phyloP scores from a whole-genome alignment of 139 green algal genomes.

The Bryopsis sp. region DNA sequence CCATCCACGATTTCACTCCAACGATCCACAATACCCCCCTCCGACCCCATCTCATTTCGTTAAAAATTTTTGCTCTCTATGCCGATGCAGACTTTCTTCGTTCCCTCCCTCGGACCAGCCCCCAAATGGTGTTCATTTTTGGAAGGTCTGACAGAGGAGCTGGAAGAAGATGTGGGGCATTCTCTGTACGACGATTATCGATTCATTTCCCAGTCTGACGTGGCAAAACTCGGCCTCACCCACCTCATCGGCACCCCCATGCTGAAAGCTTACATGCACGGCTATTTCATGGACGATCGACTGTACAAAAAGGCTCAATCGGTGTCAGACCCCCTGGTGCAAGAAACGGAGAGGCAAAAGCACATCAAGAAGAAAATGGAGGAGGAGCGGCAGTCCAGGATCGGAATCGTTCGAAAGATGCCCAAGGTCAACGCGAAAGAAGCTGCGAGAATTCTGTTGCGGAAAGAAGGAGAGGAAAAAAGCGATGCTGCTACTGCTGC shows the following conservation, averaged over 20 bases:
- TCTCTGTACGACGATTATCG: conserved; percentile 93
- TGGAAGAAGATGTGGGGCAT: conserved; percentile 68
- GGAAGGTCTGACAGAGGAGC: conserved; percentile 91
- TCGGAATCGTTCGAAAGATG: conserved; percentile 69
- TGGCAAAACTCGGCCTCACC: conserved; percentile 69
- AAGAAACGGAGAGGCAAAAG: conserved; percentile 80
- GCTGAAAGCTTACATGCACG: conserved; percentile 97
- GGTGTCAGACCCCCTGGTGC: no score
- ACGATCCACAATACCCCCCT: no score
- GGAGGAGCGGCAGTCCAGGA: conserved; percentile 70
- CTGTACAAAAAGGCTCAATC: conserved; percentile 19
- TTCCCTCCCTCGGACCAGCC: conserved; percentile 83
- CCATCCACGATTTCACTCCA: no score
- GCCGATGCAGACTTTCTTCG: conserved; percentile 74
- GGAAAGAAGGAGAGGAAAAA: conserved; percentile 15
- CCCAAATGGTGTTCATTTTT: conserved; percentile 93
- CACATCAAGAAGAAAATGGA: conserved; percentile 77
- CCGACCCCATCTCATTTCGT: no score
- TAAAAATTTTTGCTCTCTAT: conserved; percentile 19
- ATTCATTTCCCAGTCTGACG: conserved; percentile 75
- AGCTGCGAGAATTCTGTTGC: conserved; percentile 56
- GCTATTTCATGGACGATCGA: conserved; percentile 90
- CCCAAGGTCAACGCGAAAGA: conserved; percentile 75
- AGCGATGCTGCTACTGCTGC: background rate
- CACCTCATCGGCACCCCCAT: conserved; percentile 86